Evolutionary conservation across 164 flowering plant species (phyloP).

Genomic region (Stephania cephalantha): DNA sequence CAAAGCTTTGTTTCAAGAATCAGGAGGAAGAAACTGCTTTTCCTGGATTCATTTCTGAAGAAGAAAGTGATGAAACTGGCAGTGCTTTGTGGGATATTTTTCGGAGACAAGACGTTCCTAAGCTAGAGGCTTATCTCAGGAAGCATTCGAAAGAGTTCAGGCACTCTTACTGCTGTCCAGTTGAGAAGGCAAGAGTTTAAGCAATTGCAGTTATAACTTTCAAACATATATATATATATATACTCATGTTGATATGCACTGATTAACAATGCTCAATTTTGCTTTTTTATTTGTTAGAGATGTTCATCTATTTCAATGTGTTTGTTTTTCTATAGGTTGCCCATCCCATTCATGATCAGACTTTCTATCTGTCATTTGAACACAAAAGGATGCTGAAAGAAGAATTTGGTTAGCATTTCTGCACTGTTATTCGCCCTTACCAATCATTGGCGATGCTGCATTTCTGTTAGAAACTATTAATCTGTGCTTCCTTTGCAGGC

Average conservation of each 20-base stretch:
- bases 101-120: slow-evolving; percentile 58
- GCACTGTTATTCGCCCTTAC: background rate
- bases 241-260: background rate
- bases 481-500: slow-evolving; percentile 28
- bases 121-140: slow-evolving; percentile 49
- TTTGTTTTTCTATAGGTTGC: slow-evolving; percentile 35
- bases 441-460: background rate
- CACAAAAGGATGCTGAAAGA: slow-evolving; percentile 76
- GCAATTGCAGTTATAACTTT: background rate
- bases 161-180: slow-evolving; percentile 53
- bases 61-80: slow-evolving; percentile 21
- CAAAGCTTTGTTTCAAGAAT: background rate
- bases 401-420: slow-evolving; percentile 51
- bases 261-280: background rate
- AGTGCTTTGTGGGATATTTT: slow-evolving; percentile 79
- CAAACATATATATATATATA: background rate
- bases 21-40: background rate
- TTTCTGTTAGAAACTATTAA: background rate
- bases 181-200: slow-evolving; percentile 37
- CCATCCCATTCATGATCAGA: slow-evolving; percentile 86
- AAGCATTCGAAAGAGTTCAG: slow-evolving; percentile 55
- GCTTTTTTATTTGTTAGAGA: background rate
- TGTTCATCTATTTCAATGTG: background rate
- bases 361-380: slow-evolving; percentile 55
- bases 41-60: slow-evolving; percentile 15